Base-by-base conservation (phyloP, 441 rosid species). In the Erodium chrysanthum region DNA sequence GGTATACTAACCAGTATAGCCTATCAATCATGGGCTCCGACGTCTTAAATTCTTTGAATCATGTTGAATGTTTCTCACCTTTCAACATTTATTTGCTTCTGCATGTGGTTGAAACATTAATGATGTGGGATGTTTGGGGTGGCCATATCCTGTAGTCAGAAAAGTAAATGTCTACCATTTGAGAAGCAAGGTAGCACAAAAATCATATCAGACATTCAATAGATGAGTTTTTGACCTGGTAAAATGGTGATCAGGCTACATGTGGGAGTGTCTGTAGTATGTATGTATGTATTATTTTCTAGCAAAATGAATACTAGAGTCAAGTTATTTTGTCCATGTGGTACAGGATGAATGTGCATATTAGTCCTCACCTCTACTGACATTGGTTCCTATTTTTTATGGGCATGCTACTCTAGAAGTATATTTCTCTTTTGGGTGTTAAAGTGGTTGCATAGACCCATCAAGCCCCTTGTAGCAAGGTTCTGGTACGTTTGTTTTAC, bases 21-120 rank as follows among this genome's bases (percentile, higher is more conserved):
- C 64, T 23, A 59, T 59, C 33, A 59, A 59, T 59, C 33, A 33
- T 23, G 64, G 31, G 15, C 23, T 59, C 31, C 7, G 18, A 23
- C 23, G 64, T 59, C 64, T 59, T 25, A 59, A 59, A 22, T 56
- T 56, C 61, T 56, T 56, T 20, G 61, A 56, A 18, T 15, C 64
- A 59, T 12, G 64, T 59, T 59, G 64, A 59, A 22, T 59, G 64
- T 59, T 59, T 59, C 33, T 59, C 64, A 59, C 17, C 63, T 12
- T 12, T 11, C 15, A 59, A 11, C 64, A 59, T 59, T 56, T 12
- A 59, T 59, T 15, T 59, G 33, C 64, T 58, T 9, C 3, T 59
- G 64, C 64, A 59, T 59, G 64, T 59, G 64, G 31, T 23, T 59
- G 29, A 59, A 25, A 59, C 17, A 12, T 25, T 23, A 22, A 23